A percentile compares a stretch with the other conserved stretches of the same genome.
phyloP scores from a whole-genome alignment of 164 flowering plant genomes.

The Stephania cephalantha region DNA sequence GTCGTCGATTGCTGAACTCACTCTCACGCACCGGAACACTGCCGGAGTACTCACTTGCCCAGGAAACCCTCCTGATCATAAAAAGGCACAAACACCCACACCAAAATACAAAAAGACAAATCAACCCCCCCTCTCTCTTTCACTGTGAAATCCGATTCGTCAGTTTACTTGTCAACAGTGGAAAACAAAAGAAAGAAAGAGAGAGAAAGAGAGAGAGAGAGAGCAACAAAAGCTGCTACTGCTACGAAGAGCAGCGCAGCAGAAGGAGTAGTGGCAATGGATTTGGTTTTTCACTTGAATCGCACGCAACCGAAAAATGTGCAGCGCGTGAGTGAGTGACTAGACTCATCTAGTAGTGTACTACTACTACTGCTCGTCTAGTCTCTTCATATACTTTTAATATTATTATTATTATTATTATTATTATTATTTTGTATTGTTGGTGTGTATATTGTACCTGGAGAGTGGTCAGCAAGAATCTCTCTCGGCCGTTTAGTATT shows the following conservation, averaged over 20 bases:
- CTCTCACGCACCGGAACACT: conserved; percentile 52
- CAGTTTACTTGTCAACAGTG: conserved; percentile 40
- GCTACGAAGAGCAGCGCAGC: conserved; percentile 4
- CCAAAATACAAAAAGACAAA: neutral
- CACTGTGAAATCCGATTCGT: conserved; percentile 8
- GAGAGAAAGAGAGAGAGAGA: neutral
- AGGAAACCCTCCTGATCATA: conserved; percentile 47
- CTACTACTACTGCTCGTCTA: too few relatives aligned
- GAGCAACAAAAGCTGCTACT: conserved; percentile 12
- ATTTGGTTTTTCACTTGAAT: neutral
- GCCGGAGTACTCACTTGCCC: conserved; percentile 49
- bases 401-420: neutral
- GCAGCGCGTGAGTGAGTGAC: neutral
- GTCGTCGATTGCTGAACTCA: conserved; percentile 43
- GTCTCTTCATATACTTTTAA: neutral
- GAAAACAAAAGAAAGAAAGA: neutral
- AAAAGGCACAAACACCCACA: conserved; percentile 8
- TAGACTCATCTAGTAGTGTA: too few relatives aligned
- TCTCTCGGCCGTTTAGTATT: conserved; percentile 52
- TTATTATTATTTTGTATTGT: neutral
- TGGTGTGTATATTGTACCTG: conserved; percentile 28
- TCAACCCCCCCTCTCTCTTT: neutral
- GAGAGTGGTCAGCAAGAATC: conserved; percentile 30
- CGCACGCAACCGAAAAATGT: neutral
- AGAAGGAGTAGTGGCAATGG: neutral